A percentile compares a stretch with the other conserved stretches of the same genome.
Conservation (phyloP, 192 early-diverging fungal species). For the Backusella sp. region DNA sequence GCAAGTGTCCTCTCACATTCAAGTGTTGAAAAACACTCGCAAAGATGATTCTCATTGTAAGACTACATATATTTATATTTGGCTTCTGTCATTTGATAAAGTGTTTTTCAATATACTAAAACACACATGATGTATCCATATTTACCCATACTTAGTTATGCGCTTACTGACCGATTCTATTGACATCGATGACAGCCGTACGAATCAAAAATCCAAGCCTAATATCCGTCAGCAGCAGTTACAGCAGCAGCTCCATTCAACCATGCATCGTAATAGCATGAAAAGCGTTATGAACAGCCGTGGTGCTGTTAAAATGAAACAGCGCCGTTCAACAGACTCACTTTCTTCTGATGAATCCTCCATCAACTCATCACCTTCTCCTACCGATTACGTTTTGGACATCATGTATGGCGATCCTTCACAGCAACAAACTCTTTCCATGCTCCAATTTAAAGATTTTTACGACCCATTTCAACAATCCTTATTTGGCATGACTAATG, state of each 20-base stretch:
- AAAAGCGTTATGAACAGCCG: background rate
- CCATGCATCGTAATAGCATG: background rate
- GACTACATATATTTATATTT: background rate
- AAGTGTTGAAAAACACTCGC: slow-evolving; percentile 74
- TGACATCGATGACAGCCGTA: slow-evolving; percentile 32
- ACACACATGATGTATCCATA: background rate
- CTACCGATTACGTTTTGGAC: slow-evolving; percentile 37
- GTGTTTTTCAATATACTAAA: background rate
- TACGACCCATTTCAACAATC: slow-evolving; percentile 17
- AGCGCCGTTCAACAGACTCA: slow-evolving; percentile 25
- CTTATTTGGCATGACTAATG: slow-evolving; percentile 9
- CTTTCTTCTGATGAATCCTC: slow-evolving; percentile 37
- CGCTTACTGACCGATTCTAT: slow-evolving; percentile 42
- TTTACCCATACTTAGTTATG: slow-evolving; percentile 40
- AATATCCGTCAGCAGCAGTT: background rate
- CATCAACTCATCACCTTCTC: slow-evolving; percentile 32
- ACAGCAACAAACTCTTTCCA: slow-evolving; percentile 14
- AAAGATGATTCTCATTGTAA: slow-evolving; percentile 55
- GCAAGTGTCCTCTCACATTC: slow-evolving; percentile 79
- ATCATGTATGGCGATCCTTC: slow-evolving; percentile 34
- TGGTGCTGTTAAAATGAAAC: slow-evolving; percentile 16
- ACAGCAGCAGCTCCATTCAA: background rate
- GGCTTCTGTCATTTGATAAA: background rate
- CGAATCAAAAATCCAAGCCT: background rate
- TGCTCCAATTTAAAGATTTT: slow-evolving; percentile 25